Conservation (phyloP, 148 eudicot species). For the Tetragonia tetragonoides region DNA sequence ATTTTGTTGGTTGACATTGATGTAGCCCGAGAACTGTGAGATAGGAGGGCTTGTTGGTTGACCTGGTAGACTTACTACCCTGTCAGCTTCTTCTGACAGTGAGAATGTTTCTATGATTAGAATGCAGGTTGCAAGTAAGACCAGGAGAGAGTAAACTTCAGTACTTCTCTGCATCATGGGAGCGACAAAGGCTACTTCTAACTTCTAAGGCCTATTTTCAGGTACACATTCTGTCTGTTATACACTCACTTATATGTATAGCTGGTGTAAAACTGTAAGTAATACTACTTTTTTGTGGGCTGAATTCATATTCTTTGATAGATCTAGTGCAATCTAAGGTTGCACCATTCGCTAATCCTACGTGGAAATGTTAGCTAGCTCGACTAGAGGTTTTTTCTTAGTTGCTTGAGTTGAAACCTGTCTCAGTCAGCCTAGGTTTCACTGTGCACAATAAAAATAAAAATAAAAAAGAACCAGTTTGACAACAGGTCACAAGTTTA, state of each 20-base stretch:
- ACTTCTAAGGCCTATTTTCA: background rate
- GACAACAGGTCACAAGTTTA: no score
- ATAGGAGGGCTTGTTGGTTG: conserved; percentile 49
- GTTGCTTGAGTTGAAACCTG: no score
- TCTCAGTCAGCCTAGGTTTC: no score
- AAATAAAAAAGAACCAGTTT: no score
- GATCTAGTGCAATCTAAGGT: background rate
- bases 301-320: conserved; percentile 2
- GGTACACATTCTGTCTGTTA: background rate
- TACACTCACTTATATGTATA: no score
- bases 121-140: conserved; percentile 12
- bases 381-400: no score
- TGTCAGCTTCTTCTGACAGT: conserved; percentile 33
- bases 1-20: conserved; percentile 53
- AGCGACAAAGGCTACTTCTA: background rate
- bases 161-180: conserved; percentile 12
- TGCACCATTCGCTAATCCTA: no score
- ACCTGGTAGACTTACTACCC: conserved; percentile 53
- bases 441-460: no score
- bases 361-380: no score
- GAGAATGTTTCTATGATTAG: conserved; percentile 17
- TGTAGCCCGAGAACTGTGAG: conserved; percentile 60
- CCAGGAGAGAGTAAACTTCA: conserved; percentile 3
- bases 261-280: background rate
- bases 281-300: background rate